These are phyloP conservation scores for Chlamydomonas applanata DNA, from an alignment of 139 green algal genomes.

Conservation along the genomic window DNA sequence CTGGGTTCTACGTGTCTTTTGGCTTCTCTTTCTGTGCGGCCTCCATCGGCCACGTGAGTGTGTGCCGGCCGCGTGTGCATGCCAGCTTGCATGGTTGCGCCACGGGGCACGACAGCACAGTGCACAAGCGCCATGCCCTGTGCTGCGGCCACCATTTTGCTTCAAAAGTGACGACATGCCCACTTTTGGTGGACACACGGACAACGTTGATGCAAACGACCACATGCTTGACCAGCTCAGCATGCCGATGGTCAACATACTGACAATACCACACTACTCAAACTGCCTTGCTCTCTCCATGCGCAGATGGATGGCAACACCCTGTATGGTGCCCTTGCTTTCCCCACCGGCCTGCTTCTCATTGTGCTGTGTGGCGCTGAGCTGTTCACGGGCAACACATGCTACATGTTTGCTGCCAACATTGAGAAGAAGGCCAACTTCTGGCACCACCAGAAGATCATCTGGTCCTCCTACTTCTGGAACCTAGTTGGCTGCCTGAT, in stretches of 20 bases:
- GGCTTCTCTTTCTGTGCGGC: constrained; percentile 52
- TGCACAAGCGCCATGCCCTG: no score
- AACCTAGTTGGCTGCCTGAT: constrained; percentile 72
- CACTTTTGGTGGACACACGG: background rate
- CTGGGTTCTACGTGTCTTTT: constrained; percentile 44
- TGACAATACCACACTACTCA: no score
- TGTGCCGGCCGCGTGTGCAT: background rate
- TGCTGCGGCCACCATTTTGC: no score
- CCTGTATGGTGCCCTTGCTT: constrained; percentile 37
- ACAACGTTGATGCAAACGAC: constrained; percentile 25
- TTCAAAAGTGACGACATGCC: no score
- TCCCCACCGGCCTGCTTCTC: constrained; percentile 67
- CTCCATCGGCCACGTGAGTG: constrained; percentile 33
- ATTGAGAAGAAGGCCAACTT: constrained; percentile 49
- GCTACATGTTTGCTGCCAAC: constrained; percentile 55
- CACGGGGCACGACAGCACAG: no score
- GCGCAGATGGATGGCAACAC: constrained; percentile 33
- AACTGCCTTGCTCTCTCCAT: constrained; percentile 3
- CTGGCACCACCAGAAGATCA: constrained; percentile 34
- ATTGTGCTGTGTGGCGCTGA: constrained; percentile 64
- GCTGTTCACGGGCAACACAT: constrained; percentile 87
- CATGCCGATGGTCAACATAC: no score
- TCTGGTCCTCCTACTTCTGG: constrained; percentile 65
- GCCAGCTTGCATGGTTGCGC: no score
- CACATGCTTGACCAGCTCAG: no score